Conservation (phyloP, 2,329 filamentous ascomycete species). For the Paecilomyces fulvus region DNA sequence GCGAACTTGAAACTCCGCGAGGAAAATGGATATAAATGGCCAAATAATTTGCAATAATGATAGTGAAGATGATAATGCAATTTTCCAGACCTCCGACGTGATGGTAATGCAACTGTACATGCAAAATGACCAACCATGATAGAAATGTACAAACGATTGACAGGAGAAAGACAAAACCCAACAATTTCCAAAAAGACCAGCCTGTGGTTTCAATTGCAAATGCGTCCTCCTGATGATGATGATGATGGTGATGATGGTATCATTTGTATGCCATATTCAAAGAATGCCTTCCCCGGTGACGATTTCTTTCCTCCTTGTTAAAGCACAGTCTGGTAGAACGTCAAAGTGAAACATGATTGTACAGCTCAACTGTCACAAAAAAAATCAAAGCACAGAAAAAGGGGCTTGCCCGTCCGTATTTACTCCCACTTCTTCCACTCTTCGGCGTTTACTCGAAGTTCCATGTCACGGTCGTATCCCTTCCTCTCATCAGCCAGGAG, state of each 20-base stretch:
- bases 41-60: neutral
- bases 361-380: neutral
- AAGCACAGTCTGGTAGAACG: neutral
- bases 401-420: slow-evolving; percentile 4
- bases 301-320: neutral
- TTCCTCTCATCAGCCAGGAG: slow-evolving; percentile 50
- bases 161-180: neutral
- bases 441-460: slow-evolving; percentile 41
- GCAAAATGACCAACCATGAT: neutral
- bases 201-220: neutral
- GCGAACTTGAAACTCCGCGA: neutral
- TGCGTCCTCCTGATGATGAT: neutral
- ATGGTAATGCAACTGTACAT: neutral
- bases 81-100: neutral
- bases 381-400: neutral
- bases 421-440: slow-evolving; percentile 48
- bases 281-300: neutral
- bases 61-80: neutral
- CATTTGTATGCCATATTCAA: neutral
- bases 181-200: neutral
- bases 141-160: neutral
- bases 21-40: neutral
- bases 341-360: neutral
- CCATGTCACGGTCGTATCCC: slow-evolving; percentile 44
- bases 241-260: neutral